These are phyloP conservation scores for Alternaria sp. DNA, from an alignment of 2,329 filamentous ascomycete species.

Conservation along the genomic window DNA sequence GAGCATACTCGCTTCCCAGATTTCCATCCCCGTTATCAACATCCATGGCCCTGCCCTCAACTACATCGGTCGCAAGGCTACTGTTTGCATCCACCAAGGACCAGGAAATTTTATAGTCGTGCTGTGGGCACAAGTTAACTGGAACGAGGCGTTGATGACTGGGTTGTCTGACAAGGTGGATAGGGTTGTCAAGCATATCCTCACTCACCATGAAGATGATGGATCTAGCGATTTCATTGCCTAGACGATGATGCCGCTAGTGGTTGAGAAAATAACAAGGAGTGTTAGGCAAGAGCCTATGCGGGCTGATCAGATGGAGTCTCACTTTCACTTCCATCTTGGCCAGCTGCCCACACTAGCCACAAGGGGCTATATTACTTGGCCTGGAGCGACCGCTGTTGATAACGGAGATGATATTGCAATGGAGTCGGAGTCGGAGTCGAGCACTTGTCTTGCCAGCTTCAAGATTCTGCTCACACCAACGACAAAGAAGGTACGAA, in stretches of 20 bases:
- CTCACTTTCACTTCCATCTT: neutral
- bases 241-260: neutral
- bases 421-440: too few relatives aligned
- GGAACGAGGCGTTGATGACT: constrained; percentile 6
- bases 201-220: constrained; percentile 3
- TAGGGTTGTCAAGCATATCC: neutral
- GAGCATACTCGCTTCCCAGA: constrained; percentile 1
- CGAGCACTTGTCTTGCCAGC: neutral
- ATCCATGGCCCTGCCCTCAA: constrained; percentile 5
- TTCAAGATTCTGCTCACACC: neutral
- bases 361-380: neutral
- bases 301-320: neutral
- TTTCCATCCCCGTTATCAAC: constrained; percentile 14
- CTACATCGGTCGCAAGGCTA: constrained; percentile 15
- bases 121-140: constrained; percentile 6
- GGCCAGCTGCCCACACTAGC: neutral
- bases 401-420: too few relatives aligned
- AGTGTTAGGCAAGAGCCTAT: too few relatives aligned
- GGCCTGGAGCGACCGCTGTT: neutral
- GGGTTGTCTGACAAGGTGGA: constrained; percentile 20
- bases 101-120: constrained; percentile 15
- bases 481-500: too few relatives aligned
- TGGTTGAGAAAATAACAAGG: neutral
- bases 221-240: constrained; percentile 8
- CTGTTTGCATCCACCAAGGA: constrained; percentile 12